Base-by-base conservation (phyloP, 2,329 filamentous ascomycete genomes). In the Penicillium sp. region DNA sequence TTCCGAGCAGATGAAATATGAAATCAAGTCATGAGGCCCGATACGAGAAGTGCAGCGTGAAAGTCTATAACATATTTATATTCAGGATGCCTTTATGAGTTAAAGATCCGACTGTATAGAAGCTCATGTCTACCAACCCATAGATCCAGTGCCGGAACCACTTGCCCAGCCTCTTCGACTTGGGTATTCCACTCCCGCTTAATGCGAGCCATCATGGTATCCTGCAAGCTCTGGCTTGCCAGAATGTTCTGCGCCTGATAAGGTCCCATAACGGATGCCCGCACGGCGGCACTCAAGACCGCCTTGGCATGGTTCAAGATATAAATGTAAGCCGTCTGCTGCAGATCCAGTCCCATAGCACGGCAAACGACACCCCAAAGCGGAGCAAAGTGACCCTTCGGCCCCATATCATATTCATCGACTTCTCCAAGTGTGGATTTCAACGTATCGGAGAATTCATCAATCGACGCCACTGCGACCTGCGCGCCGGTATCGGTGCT, bases 41-140 rank as follows among this genome's bases (percentile, higher is more conserved):
- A 35, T 33, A 35, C 10, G 26, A 39, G 5, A 16, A 53, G 57
- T 60, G 35, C 33, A 41, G 21, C 27, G n/a, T 24, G 31, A 13
- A 53, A 16, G 19, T 27, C 21, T 45, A 29, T 22, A 48, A 35
- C 37, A 24, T 48, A 37, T 47, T 26, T 24, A 24, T 33, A 41
- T 39, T 27, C 8, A 13, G 19, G 22, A 22, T 33, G 16, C 9
- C 19, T 13, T 75, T 65, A 87, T 50, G 85, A 87, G 73, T 88
- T 88, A 70, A 88, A 88, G 55, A 88, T 88, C 58, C 86, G 77
- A 65, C 84, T 86, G 70, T 88, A 88, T 41, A 88, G 72, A 68
- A 86, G 75, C 72, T 88, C 85, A 70, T 88, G 85, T 61, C 86
- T 77, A 1, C 86, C 85, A 55, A 86, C 78, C 85, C 86, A 88